Percentiles rank a stretch among this genome's conserved stretches.
These are phyloP conservation scores for Ustilago trichophora DNA, from an alignment of 1,284 basidiomycete species.

Conservation along the genomic window DNA sequence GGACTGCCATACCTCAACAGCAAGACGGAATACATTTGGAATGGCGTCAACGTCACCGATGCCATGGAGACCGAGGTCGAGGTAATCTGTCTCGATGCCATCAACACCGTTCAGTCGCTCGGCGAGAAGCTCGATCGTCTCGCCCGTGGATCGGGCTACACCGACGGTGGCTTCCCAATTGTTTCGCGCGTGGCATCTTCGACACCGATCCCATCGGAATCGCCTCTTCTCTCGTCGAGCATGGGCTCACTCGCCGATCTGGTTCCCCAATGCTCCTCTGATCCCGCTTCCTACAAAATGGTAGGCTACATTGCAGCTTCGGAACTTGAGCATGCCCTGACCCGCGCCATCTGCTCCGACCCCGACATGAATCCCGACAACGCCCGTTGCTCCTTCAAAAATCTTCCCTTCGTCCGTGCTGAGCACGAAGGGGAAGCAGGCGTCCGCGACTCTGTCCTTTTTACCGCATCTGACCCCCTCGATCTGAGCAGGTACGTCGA, in stretches of 20 bases:
- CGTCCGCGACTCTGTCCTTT: conserved; percentile 43
- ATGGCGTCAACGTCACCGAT: conserved; percentile 52
- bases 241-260: conserved; percentile 22
- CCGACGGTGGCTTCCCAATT: conserved; percentile 91
- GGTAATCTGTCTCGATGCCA: conserved; percentile 70
- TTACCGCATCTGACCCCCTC: conserved; percentile 67
- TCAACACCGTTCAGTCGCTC: conserved; percentile 73
- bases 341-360: conserved; percentile 10
- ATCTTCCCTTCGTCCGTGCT: conserved; percentile 42
- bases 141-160: conserved; percentile 57
- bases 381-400: conserved; percentile 41
- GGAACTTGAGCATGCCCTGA: conserved; percentile 85
- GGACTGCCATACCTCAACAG: conserved; percentile 81
- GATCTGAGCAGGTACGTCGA: conserved; percentile 91
- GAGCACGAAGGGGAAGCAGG: conserved; percentile 22
- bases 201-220: conserved; percentile 1
- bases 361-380: conserved; percentile 9
- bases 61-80: conserved; percentile 58
- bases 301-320: conserved; percentile 91
- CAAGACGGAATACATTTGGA: conserved; percentile 87
- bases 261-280: conserved; percentile 10
- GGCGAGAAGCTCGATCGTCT: conserved; percentile 71
- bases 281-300: conserved; percentile 70
- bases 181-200: conserved; percentile 65
- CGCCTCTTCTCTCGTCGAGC: conserved; percentile 19